Evolutionary conservation across 352 stramenopile species (phyloP), one percentile per base, ranked within the genome.

Genomic region (Pythium sp.): DNA sequence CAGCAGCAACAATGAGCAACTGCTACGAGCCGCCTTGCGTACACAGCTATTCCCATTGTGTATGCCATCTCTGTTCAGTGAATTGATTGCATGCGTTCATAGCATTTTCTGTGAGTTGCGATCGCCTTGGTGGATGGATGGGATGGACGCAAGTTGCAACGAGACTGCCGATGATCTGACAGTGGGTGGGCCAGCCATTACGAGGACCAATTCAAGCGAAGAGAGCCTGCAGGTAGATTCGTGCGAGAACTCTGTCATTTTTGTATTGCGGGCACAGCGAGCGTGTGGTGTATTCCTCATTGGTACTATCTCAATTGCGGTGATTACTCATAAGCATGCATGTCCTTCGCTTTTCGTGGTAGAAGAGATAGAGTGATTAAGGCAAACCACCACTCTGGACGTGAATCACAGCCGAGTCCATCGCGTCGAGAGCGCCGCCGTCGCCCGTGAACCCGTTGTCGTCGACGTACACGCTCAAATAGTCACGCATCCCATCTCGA

Each of bases 381-480:
- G 15, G 15, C 32, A 26, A 43, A 15, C 56, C 43, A n/a, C 56
- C 41, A 11, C 47, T 51, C 8, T 49, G 54, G 20, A 72, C 24
- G 34, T 18, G 28, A 26, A 76, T 69, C 9, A 55, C 20, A 3
- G 68, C 64, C 9, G 63, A 64, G 8, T 57, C 38, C 8, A 68
- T 77, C 24, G 72, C 34, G 12, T 75, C 66, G 26, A 79, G 73
- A 34, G 78, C 63, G 2, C 81, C 77, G 20, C 66, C 69, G 18
- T 64, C 64, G 12, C 81, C 80, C 8, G 72, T 81, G 65, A 81
- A 86, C 0, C 80, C 80, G 60, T 90, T 90, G 68, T 90, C 80
- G 61, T 89, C 79, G 32, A 89, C 80, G 38, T 79, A 68, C 26
- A 89, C 26, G 34, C 62, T 73, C n/a, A 91, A 32, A 41, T 72